phyloP scores from a whole-genome alignment of 106 monocot species.

The Allium cepa region DNA sequence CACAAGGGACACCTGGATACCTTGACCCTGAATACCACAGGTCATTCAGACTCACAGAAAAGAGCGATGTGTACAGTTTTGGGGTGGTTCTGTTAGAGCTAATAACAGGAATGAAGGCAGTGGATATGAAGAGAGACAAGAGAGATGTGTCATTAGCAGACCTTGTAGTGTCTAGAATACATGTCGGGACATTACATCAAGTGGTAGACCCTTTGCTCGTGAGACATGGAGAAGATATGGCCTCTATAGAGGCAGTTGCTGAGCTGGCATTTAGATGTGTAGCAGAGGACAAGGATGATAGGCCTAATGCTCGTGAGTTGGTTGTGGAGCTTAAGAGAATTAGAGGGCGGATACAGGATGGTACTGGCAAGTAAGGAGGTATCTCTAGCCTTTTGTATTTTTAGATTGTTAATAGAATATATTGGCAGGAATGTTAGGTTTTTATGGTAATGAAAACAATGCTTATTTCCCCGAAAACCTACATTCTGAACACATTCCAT shows the following conservation, averaged over 20 bases:
- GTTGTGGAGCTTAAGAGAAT: conserved; percentile 62
- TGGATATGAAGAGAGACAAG: conserved; percentile 58
- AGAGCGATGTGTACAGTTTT: conserved; percentile 93
- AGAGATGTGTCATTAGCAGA: conserved; percentile 60
- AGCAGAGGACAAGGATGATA: conserved; percentile 73
- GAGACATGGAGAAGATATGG: conserved; percentile 18
- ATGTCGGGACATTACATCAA: conserved; percentile 37
- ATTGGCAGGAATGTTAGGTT: too few species aligned
- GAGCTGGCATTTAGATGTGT: conserved; percentile 83
- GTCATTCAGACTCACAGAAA: conserved; percentile 66
- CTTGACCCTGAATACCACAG: conserved; percentile 79
- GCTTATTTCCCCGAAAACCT: too few species aligned
- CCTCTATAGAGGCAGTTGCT: conserved; percentile 40
- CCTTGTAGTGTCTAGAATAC: conserved; percentile 65
- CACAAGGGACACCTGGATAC: conserved; percentile 86
- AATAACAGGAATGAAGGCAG: conserved; percentile 70
- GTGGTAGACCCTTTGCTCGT: conserved; percentile 54
- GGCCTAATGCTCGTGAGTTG: conserved; percentile 65
- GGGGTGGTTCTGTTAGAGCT: conserved; percentile 81
- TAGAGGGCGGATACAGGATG: conserved; percentile 4
- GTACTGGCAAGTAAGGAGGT: too few species aligned
- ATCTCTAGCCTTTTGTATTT: not conserved
- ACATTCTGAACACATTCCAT: too few species aligned
- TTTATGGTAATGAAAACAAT: too few species aligned
- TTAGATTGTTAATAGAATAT: not conserved